Evolutionary conservation across 352 stramenopile species (phyloP).

Genomic region (Globisporangium takayamanum): DNA sequence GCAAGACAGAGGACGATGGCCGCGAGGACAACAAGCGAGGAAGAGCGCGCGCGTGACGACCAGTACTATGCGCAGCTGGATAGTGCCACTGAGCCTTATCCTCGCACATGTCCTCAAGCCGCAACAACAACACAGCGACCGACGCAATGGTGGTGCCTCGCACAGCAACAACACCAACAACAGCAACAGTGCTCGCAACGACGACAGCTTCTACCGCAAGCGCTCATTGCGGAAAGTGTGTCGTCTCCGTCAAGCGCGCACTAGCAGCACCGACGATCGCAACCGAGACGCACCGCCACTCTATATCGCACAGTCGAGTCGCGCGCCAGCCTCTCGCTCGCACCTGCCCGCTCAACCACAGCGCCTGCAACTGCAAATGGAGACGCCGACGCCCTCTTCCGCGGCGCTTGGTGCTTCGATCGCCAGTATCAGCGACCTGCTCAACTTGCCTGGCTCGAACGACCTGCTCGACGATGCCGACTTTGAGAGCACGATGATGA

Average conservation of each 20-base stretch:
- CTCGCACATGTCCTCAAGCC: not conserved
- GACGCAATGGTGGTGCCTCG: not conserved
- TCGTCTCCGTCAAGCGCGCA: not conserved
- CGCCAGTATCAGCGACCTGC: conserved; percentile 32
- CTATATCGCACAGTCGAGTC: not conserved
- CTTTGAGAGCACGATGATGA: conserved; percentile 61
- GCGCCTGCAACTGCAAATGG: not conserved
- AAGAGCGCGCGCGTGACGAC: no score
- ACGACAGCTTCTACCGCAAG: conserved; percentile 3
- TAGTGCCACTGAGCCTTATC: not conserved
- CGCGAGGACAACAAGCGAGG: no score
- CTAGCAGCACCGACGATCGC: not conserved
- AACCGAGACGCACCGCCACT: not conserved
- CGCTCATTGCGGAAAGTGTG: conserved; percentile 6
- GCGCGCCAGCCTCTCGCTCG: not conserved
- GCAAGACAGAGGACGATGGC: no score
- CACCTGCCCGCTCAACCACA: not conserved
- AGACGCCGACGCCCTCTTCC: conserved; percentile 5
- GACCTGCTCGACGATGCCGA: conserved; percentile 56
- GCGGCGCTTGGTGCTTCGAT: not conserved
- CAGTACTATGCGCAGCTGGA: no score
- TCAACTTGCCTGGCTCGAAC: conserved; percentile 34
- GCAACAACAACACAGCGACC: not conserved
- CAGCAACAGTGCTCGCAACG: not conserved
- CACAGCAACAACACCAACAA: not conserved